Base-by-base conservation (phyloP, 139 green algal genomes). In the Closterium sp. region DNA sequence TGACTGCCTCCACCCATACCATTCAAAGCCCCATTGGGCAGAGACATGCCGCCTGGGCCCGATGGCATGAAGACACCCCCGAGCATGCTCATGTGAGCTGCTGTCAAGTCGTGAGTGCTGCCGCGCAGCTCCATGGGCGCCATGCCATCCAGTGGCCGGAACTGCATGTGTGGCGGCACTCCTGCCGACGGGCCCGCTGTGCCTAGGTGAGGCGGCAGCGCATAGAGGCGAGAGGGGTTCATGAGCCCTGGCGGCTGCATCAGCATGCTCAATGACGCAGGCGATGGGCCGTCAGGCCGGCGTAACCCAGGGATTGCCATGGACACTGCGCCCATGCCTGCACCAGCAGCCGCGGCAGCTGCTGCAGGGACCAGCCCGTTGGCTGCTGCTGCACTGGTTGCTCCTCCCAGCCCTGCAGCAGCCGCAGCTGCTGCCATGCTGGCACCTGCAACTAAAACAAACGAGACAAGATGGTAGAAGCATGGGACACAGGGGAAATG, bases 361-460 rank as follows among this genome's bases (percentile, higher is more conserved):
- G 50, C 50, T 21, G 50, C 50, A 73, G 50, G 50, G 50, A 21
- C 50, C 50, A 73, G 9, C 10, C 50, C 50, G 50, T 73, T 73
- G 50, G 84, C 84, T 87, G 84, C 84, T 87, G 84, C 28, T 89
- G 87, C 87, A 45, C n/a, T 31, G 29, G n/a, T n/a, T 30, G 87
- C 87, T 89, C n/a, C 87, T 89, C n/a, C 31, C 9, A 31, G n/a
- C 31, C 31, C 24, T 89, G 87, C 87, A 22, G 87, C 87, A 45
- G 87, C 87, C 13, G 87, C 87, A 73, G 87, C 87, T 89, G 87
- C 30, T 89, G 87, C 87, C 30, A 31, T 62, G 31, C 31, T 62
- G 31, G 87, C 30, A 21, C 31, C 87, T 89, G 87, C 31, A 28
- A 31, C 31, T 89, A 28, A 13, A 73, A 31, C 10, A 27, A 22